Conservation (phyloP, 106 monocot genomes). For the Hemerocallis citrina region DNA sequence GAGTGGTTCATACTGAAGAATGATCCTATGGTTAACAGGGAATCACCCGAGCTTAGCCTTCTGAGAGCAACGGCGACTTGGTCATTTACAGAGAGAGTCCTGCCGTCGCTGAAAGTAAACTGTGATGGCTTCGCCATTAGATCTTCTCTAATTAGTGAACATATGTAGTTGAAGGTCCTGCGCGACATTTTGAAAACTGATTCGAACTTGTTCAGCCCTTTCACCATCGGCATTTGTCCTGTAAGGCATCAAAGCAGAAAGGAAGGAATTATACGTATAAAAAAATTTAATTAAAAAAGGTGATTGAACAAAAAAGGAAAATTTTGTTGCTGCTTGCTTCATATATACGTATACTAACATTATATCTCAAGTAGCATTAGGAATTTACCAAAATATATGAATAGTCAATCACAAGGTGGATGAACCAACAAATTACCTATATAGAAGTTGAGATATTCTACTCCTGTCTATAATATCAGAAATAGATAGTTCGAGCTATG, state of each 20-base stretch:
- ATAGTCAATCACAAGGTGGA: too few species aligned
- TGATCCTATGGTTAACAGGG: slow-evolving; percentile 38
- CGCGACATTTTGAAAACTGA: slow-evolving; percentile 87
- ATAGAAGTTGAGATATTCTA: too few species aligned
- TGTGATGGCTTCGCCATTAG: slow-evolving; percentile 43
- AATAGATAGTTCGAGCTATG: too few species aligned
- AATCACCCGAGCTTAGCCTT: slow-evolving; percentile 65
- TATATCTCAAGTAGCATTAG: too few species aligned
- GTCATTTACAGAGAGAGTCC: slow-evolving; percentile 38
- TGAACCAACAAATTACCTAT: too few species aligned
- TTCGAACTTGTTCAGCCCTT: slow-evolving; percentile 48
- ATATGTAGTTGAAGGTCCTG: slow-evolving; percentile 84
- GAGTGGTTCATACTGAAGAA: slow-evolving; percentile 55
- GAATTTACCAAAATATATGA: too few species aligned
- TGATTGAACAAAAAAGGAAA: too few species aligned
- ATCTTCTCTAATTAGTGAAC: slow-evolving; percentile 62
- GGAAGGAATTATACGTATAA: too few species aligned
- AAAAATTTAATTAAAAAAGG: too few species aligned
- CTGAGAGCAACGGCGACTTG: slow-evolving; percentile 63
- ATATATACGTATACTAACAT: too few species aligned
- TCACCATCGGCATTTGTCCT: slow-evolving; percentile 43
- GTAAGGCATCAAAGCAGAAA: background rate
- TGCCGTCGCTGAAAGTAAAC: slow-evolving; percentile 49
- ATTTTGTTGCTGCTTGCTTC: too few species aligned
- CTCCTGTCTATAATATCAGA: too few species aligned